Base-by-base conservation (phyloP, 2,329 filamentous ascomycete genomes). In the Monosporascus sp. region DNA sequence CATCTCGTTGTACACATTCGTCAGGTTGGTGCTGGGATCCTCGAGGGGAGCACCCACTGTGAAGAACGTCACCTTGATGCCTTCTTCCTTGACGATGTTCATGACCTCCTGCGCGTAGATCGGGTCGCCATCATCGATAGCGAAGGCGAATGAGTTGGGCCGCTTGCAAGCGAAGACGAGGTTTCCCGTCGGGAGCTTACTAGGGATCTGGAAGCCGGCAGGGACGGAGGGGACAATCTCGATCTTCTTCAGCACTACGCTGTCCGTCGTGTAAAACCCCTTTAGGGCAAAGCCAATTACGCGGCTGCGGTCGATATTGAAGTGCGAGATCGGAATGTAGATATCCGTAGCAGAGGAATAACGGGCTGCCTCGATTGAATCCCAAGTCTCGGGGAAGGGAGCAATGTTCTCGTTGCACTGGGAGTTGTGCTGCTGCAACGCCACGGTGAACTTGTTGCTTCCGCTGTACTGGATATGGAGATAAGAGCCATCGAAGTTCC, bases 111-210 rank as follows among this genome's bases (percentile, higher is more conserved):
- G 77, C 2, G 84, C 84, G 53, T 79, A 76, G 37, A 70, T 63
- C 47, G 85, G 85, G 49, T 79, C 74, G 22, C 85, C 86, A 65
- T 89, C 86, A 64, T 88, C 86, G 58, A 89, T 88, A 49, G 85
- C 85, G 66, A 89, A 88, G 1, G 86, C 86, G 65, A 89, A 88
- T 0, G 80, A 84, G 70, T 87, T 86, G 47, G 85, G 84, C 19
- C 84, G 77, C 59, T 79, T 85, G 74, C 86, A 88, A 7, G 78
- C 74, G 61, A 87, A 82, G 46, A 85, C 72, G 37, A 88, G 72
- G 20, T 75, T 77, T 7, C 85, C 85, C 1, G 78, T 84, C 0
- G 82, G 77, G 31, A 85, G 70, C 69, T 88, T 88, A 53, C 70
- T 68, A 2, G 84, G 84, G 8, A 86, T 71, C 31, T 65, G 72